phyloP scores from a whole-genome alignment of 257 asterid genomes.

The Forsythia suspensa region DNA sequence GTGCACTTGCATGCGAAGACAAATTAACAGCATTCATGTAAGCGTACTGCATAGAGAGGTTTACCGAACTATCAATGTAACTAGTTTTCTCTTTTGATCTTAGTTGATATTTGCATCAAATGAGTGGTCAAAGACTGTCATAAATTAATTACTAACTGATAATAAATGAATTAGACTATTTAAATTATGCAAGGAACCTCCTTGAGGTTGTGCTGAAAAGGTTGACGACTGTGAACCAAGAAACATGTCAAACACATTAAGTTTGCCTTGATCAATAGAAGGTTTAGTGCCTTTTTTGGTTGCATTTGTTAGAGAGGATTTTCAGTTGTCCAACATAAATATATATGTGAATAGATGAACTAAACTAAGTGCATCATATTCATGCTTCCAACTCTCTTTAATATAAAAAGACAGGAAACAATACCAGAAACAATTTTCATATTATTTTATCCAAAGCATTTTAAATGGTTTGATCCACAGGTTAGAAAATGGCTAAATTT shows the following conservation, averaged over 20 bases:
- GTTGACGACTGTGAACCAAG: not conserved
- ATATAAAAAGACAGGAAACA: not conserved
- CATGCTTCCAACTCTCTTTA: not conserved
- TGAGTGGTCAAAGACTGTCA: not conserved
- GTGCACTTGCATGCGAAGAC: not conserved
- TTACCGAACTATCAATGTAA: not conserved
- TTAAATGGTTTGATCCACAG: not conserved
- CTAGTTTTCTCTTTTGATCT: not conserved
- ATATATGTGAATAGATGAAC: not conserved
- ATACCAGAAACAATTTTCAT: not conserved
- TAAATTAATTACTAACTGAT: not conserved
- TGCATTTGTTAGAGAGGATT: not conserved
- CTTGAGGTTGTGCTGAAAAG: not conserved
- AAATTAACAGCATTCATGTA: not conserved
- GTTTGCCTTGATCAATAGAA: not conserved
- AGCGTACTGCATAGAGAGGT: not conserved
- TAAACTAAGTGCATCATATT: not conserved
- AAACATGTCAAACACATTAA: not conserved
- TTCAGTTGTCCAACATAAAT: not conserved
- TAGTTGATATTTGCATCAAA: not conserved
- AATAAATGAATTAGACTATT: not conserved
- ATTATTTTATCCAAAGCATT: not conserved
- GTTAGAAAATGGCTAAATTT: not conserved
- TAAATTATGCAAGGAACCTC: not conserved
- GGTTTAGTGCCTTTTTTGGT: not conserved